Conservation (phyloP, 2,329 filamentous ascomycete genomes). For the Corynespora cassiicola region DNA sequence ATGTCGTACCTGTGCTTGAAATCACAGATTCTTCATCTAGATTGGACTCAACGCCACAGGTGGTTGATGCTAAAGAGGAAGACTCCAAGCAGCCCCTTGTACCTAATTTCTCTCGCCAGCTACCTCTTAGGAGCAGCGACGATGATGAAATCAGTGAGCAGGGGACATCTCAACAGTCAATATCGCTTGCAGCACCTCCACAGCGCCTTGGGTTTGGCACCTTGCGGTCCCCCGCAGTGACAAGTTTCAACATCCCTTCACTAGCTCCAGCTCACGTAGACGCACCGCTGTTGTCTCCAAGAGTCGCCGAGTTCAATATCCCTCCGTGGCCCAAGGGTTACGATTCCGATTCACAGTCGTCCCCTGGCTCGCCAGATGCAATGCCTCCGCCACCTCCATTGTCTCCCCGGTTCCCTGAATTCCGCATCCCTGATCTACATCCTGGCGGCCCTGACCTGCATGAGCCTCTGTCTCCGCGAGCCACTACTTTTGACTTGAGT, state of each 20-base stretch:
- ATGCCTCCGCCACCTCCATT: conserved; percentile 22
- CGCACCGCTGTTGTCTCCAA: conserved; percentile 33
- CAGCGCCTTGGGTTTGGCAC: conserved; percentile 28
- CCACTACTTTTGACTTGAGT: conserved; percentile 22
- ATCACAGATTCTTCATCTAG: no score
- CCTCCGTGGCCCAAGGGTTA: conserved; percentile 36
- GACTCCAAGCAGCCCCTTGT: conserved; percentile 23
- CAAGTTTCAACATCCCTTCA: conserved; percentile 32
- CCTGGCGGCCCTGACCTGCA: conserved; percentile 17
- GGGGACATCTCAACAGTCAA: conserved; percentile 7
- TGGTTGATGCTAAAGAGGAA: conserved; percentile 22
- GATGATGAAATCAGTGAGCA: conserved; percentile 16
- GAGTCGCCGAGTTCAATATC: conserved; percentile 35
- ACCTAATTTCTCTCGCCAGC: conserved; percentile 48
- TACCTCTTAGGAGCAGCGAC: conserved; percentile 34
- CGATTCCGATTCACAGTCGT: conserved; percentile 20
- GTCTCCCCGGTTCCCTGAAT: conserved; percentile 33
- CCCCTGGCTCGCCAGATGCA: conserved; percentile 15
- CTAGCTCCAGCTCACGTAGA: conserved; percentile 21
- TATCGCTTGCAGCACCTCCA: conserved; percentile 20
- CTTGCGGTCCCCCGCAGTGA: conserved; percentile 35
- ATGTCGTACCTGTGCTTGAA: conserved; percentile 44
- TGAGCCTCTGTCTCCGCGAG: conserved; percentile 24
- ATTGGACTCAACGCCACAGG: no score
- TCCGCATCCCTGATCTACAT: conserved; percentile 19